Percentiles rank a stretch among this genome's conserved stretches.
phyloP scores from a whole-genome alignment of 495 filamentous ascomycete species.

The Trichocladium antarcticum region DNA sequence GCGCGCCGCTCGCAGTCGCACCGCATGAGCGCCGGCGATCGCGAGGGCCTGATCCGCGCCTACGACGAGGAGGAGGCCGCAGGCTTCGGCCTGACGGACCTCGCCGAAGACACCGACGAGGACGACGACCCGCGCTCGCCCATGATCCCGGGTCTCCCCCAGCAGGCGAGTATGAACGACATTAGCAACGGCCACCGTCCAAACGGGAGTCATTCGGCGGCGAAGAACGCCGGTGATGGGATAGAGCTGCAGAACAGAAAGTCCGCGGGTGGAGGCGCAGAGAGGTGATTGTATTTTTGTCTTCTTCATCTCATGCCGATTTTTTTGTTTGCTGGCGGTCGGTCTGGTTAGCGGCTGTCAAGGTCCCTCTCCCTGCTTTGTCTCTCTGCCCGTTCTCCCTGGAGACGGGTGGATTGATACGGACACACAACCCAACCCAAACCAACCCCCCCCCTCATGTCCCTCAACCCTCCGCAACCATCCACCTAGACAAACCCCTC shows the following conservation, averaged over 20 bases:
- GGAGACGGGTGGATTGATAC: too few species aligned
- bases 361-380: too few species aligned
- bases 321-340: background rate
- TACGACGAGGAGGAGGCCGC: constrained; percentile 70
- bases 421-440: too few species aligned
- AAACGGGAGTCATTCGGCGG: constrained; percentile 10
- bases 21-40: constrained; percentile 50
- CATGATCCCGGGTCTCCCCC: constrained; percentile 21
- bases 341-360: too few species aligned
- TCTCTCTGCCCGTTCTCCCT: too few species aligned
- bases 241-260: constrained; percentile 38
- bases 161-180: constrained; percentile 7
- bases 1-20: constrained; percentile 47
- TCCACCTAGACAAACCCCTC: too few species aligned
- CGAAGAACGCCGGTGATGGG: constrained; percentile 24
- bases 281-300: constrained; percentile 13
- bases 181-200: constrained; percentile 7
- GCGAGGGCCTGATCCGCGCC: constrained; percentile 69
- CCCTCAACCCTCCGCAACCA: too few species aligned
- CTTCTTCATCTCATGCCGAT: background rate
- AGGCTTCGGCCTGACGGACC: constrained; percentile 48
- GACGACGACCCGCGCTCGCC: constrained; percentile 24
- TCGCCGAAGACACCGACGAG: constrained; percentile 60
- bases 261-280: too few species aligned
- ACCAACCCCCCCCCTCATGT: too few species aligned